A percentile compares a stretch with the other conserved stretches of the same genome.
phyloP scores from a whole-genome alignment of 1,284 basidiomycete genomes.

The Trametes pubescens region DNA sequence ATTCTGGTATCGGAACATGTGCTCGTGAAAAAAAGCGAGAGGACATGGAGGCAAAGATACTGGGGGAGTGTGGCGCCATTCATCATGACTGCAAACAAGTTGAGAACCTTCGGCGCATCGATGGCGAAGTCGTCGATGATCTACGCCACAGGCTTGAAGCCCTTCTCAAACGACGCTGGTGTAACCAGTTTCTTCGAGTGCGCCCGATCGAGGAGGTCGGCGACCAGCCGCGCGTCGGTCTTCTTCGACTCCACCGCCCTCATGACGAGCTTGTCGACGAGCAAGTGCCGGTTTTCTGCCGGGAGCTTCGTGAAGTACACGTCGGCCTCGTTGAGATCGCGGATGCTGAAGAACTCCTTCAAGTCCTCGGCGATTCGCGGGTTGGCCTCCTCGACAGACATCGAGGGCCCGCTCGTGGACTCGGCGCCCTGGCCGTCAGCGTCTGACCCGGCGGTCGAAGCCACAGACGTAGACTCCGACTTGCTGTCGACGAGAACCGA shows the following conservation, averaged over 20 bases:
- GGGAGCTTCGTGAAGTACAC: conserved; percentile 83
- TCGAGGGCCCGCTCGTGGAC: conserved; percentile 46
- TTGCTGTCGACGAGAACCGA: conserved; percentile 57
- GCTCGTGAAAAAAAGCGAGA: too few species aligned
- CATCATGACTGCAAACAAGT: conserved; percentile 78
- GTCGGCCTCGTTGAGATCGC: conserved; percentile 87
- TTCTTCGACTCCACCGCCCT: conserved; percentile 84
- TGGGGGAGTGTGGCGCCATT: conserved; percentile 72
- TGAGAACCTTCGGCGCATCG: conserved; percentile 88
- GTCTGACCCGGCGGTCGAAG: conserved; percentile 60
- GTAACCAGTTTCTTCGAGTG: conserved; percentile 64
- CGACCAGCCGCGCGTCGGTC: conserved; percentile 83
- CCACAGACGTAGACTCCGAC: conserved; percentile 57
- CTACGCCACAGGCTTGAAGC: conserved; percentile 74
- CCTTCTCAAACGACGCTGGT: conserved; percentile 65
- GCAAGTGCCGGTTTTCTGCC: conserved; percentile 62
- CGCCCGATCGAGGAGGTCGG: conserved; percentile 69
- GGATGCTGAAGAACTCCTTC: conserved; percentile 80
- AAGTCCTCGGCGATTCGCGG: conserved; percentile 84
- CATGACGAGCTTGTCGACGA: conserved; percentile 81
- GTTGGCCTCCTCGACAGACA: conserved; percentile 78
- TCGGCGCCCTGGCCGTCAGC: conserved; percentile 64
- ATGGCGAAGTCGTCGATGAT: conserved; percentile 87
- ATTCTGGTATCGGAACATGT: too few species aligned
- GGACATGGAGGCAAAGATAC: too few species aligned